Evolutionary conservation across 768 basidiomycete genomes (phyloP), one percentile per base, ranked within the genome.

Genomic region (Podaxis rugospora): DNA sequence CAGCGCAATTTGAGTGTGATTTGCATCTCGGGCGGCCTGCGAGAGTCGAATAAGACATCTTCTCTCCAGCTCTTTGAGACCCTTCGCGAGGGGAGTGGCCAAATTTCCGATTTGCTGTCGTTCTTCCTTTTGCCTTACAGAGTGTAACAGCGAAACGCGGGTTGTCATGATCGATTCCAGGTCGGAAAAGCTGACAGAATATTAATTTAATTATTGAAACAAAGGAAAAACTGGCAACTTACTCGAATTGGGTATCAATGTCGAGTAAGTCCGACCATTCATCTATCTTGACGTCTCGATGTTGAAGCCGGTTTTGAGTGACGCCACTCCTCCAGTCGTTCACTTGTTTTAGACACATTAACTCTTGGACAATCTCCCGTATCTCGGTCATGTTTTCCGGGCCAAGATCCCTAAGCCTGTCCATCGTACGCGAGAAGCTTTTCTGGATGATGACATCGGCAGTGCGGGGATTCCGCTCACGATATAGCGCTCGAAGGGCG

Each of bases 261-360:
- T 76, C 66, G 11, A 75, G 65, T 51, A 91, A 79, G 2, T 77
- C 72, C 5, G 67, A 64, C 79, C 80, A 82, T 13, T 73, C 66
- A 2, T 64, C 64, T 16, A 66, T 58, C 40, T 77, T 72, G 13
- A 76, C 59, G 11, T 70, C 71, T 65, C 73, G 76, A 52, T 70
- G 61, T 46, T 61, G 61, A 27, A 80, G 69, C 51, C 66, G 70
- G 44, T 66, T 63, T 66, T 82, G 80, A 25, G 74, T 62, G 4
- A 60, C 58, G 2, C 65, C 62, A 35, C 66, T 66, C 66, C 80
- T 81, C 90, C 92, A 95, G 44, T 77, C 78, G 0, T 79, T 76
- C 32, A 95, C 75, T 74, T 99, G 91, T 58, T 84, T 76, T 32
- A 99, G 77, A 64, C 89, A 95, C 77, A 98, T 85, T 2, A 98